Percentiles rank a stretch among this genome's conserved stretches.
Conservation (phyloP, 331 rosid species). For the Quercus tomentella region DNA sequence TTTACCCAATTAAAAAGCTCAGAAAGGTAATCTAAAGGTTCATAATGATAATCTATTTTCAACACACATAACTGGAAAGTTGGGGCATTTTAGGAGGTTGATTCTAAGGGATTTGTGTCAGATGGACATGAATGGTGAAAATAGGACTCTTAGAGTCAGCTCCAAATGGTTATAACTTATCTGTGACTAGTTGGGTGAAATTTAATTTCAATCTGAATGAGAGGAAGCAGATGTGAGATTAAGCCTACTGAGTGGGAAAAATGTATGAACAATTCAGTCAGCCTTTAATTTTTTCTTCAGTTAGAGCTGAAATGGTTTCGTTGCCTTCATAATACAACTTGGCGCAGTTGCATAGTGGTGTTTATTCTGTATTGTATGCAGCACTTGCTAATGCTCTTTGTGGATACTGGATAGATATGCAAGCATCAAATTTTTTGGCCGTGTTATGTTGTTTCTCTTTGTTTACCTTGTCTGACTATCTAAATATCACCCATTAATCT, state of each 20-base stretch:
- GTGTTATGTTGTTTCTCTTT: neutral
- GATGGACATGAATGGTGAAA: neutral
- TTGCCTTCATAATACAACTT: neutral
- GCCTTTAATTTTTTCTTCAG: neutral
- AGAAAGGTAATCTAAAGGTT: neutral
- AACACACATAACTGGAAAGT: neutral
- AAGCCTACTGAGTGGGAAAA: neutral
- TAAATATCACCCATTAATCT: constrained; percentile 1
- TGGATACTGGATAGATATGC: neutral
- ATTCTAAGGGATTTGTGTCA: neutral
- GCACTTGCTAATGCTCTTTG: neutral
- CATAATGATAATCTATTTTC: neutral
- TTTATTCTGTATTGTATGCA: neutral
- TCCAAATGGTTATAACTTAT: neutral
- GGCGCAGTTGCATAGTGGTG: neutral
- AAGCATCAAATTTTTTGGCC: neutral
- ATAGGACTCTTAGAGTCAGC: neutral
- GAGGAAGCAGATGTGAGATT: neutral
- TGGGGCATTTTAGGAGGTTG: neutral
- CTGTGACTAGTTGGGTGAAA: neutral
- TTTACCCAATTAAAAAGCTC: neutral
- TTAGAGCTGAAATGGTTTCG: neutral
- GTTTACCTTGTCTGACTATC: neutral
- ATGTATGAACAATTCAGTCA: neutral
- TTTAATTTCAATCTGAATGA: neutral